These are phyloP conservation scores for Plicaturopsis crispa DNA, from an alignment of 768 basidiomycete species.

Conservation along the genomic window DNA sequence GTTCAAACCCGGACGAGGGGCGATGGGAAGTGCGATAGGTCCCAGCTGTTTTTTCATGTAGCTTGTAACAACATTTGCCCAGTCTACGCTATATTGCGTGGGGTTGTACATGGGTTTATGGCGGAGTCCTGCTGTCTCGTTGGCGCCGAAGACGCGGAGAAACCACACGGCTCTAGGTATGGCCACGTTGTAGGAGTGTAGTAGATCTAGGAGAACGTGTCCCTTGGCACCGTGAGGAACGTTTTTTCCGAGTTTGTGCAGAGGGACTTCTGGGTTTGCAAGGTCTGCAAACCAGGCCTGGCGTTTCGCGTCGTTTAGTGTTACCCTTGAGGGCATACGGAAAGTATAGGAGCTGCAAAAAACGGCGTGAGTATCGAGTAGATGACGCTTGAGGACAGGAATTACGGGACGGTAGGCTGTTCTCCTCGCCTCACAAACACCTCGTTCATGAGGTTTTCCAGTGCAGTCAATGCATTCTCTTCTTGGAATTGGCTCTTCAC, in stretches of 20 bases:
- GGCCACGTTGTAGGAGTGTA: constrained; percentile 70
- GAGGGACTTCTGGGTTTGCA: constrained; percentile 72
- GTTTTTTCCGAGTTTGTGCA: constrained; percentile 76
- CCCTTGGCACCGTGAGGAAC: constrained; percentile 86
- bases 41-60: constrained; percentile 79
- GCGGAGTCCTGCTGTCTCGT: constrained; percentile 77
- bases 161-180: constrained; percentile 85
- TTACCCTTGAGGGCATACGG: constrained; percentile 77
- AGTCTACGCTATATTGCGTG: constrained; percentile 77
- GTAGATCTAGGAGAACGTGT: constrained; percentile 71
- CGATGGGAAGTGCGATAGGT: constrained; percentile 74
- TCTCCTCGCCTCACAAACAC: constrained; percentile 62
- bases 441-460: constrained; percentile 73
- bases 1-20: constrained; percentile 67
- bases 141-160: constrained; percentile 77
- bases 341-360: constrained; percentile 52
- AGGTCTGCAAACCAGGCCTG: constrained; percentile 79
- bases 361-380: neutral
- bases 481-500: constrained; percentile 45
- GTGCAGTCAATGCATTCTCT: constrained; percentile 42
- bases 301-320: constrained; percentile 72
- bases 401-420: constrained; percentile 58
- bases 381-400: constrained; percentile 5
- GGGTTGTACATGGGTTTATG: constrained; percentile 79
- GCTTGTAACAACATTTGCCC: constrained; percentile 74